These are phyloP conservation scores for Neurospora sp. DNA, from an alignment of 495 filamentous ascomycete genomes.

Conservation along the genomic window DNA sequence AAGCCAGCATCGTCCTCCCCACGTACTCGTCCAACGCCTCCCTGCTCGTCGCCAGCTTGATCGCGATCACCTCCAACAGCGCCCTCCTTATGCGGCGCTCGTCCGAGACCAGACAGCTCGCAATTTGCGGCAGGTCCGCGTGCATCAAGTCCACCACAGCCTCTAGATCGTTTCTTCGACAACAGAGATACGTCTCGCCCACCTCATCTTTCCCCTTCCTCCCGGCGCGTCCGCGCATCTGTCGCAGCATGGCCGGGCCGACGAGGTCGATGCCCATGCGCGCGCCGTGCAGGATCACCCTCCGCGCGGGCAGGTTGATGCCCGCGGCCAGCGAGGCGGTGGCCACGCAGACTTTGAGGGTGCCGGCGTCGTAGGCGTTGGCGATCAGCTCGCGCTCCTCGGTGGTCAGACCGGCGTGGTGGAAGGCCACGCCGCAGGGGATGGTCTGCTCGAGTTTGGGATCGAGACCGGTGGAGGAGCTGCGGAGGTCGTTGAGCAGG, in stretches of 20 bases:
- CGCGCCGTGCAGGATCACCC: conserved; percentile 71
- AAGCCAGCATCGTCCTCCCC: conserved; percentile 55
- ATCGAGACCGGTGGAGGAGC: conserved; percentile 58
- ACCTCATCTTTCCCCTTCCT: conserved; percentile 75
- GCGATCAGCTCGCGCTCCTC: conserved; percentile 73
- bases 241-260: conserved; percentile 68
- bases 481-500: conserved; percentile 58
- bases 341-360: conserved; percentile 64
- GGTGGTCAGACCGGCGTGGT: conserved; percentile 68
- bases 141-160: conserved; percentile 60
- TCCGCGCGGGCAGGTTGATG: conserved; percentile 52
- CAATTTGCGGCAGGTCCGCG: conserved; percentile 61
- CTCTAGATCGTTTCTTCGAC: conserved; percentile 58
- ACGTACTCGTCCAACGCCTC: conserved; percentile 65
- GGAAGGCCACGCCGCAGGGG: conserved; percentile 61
- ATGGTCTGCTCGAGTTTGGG: conserved; percentile 55
- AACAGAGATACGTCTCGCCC: conserved; percentile 74
- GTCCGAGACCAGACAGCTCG: conserved; percentile 61
- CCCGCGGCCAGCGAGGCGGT: conserved; percentile 72
- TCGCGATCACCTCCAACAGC: conserved; percentile 64
- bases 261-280: conserved; percentile 71
- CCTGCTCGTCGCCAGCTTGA: conserved; percentile 56
- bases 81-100: conserved; percentile 55
- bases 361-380: conserved; percentile 59
- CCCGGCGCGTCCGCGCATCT: conserved; percentile 78